Evolutionary conservation across 179 eudicot genomes (phyloP).

Genomic region (Beta lomatogona): DNA sequence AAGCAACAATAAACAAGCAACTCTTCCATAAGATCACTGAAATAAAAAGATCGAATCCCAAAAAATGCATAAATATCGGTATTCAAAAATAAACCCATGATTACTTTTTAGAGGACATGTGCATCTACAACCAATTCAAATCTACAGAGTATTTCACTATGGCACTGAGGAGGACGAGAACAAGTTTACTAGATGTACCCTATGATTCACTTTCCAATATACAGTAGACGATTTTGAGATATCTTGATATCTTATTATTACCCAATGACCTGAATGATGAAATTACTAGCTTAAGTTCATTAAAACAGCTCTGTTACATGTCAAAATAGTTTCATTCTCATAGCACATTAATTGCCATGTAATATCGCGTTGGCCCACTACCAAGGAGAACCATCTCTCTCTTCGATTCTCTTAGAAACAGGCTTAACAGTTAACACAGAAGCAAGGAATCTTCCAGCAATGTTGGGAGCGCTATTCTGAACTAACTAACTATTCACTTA

Average conservation of each 20-base stretch:
- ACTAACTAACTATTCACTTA: conserved; percentile 9
- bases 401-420: no score
- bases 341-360: not conserved
- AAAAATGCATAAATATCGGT: not conserved
- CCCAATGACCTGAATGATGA: not conserved
- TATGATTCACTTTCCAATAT: not conserved
- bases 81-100: not conserved
- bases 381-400: no score
- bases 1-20: not conserved
- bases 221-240: not conserved
- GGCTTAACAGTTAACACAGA: not conserved
- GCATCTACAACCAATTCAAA: not conserved
- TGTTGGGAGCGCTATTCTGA: not conserved
- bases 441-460: not conserved
- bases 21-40: not conserved
- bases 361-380: no score
- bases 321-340: not conserved
- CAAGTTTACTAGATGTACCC: not conserved
- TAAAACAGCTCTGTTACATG: no score
- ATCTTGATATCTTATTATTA: not conserved
- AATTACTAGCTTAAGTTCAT: not conserved
- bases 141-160: not conserved
- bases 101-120: not conserved
- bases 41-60: not conserved
- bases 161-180: not conserved